phyloP scores from a whole-genome alignment of 1,284 basidiomycete genomes.

The Polyporus tsugae region DNA sequence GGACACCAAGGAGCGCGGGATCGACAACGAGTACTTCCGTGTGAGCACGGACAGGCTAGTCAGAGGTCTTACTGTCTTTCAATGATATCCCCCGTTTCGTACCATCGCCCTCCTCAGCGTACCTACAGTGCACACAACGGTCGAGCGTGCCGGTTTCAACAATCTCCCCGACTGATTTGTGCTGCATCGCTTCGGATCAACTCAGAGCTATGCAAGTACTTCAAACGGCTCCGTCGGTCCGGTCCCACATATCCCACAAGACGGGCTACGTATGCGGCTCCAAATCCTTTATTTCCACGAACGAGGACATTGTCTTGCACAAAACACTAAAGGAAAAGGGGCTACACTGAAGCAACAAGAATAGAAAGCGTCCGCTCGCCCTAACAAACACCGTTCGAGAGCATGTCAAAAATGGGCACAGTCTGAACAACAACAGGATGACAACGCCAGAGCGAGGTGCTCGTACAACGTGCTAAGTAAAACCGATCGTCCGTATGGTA shows the following conservation, averaged over 20 bases:
- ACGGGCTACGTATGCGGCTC: slow-evolving; percentile 5
- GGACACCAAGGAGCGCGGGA: slow-evolving; percentile 82
- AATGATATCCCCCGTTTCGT: slow-evolving; percentile 25
- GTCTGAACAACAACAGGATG: slow-evolving; percentile 9
- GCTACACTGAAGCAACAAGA: slow-evolving; percentile 17
- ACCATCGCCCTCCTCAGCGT: neutral
- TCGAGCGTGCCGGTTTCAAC: neutral
- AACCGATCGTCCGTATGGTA: neutral
- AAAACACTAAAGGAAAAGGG: slow-evolving; percentile 13
- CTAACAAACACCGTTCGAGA: slow-evolving; percentile 12
- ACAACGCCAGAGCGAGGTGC: slow-evolving; percentile 11
- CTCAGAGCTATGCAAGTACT: neutral
- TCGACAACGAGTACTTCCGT: slow-evolving; percentile 93
- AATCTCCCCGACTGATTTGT: neutral
- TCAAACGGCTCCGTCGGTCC: neutral
- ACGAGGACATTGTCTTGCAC: slow-evolving; percentile 24
- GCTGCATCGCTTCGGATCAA: neutral
- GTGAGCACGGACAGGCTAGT: slow-evolving; percentile 83
- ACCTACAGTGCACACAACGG: neutral
- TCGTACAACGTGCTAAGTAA: neutral
- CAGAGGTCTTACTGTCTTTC: slow-evolving; percentile 67
- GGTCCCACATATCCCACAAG: neutral
- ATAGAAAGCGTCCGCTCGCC: slow-evolving; percentile 20
- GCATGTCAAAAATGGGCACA: slow-evolving; percentile 7
- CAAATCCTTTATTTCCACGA: slow-evolving; percentile 20